A percentile compares a stretch with the other conserved stretches of the same genome.
Evolutionary conservation across 495 filamentous ascomycete genomes (phyloP).

Genomic region (Penicillium waksmanii): DNA sequence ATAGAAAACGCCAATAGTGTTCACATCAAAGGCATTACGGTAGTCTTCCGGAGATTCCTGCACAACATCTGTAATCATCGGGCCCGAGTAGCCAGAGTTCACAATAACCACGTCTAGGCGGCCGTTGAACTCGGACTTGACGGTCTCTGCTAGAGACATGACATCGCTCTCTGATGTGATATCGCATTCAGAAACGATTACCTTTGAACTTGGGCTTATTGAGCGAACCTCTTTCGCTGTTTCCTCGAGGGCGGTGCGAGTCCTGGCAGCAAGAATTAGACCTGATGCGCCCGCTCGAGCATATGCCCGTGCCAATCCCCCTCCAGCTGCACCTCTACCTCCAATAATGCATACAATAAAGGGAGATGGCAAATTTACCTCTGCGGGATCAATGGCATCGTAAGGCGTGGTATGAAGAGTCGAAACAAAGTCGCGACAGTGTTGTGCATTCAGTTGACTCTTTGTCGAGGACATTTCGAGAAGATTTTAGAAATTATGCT

Average conservation of each 20-base stretch:
- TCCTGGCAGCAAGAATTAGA: slow-evolving; percentile 46
- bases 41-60: slow-evolving; percentile 37
- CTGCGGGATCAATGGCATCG: slow-evolving; percentile 41
- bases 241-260: slow-evolving; percentile 29
- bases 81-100: slow-evolving; percentile 44
- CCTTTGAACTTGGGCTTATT: slow-evolving; percentile 33
- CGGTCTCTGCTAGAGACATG: slow-evolving; percentile 31
- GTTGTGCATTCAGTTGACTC: slow-evolving; percentile 19
- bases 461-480: slow-evolving; percentile 11
- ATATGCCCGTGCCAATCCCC: slow-evolving; percentile 44
- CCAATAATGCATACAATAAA: slow-evolving; percentile 53
- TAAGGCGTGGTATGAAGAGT: slow-evolving; percentile 49
- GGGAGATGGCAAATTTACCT: slow-evolving; percentile 31
- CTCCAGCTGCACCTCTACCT: slow-evolving; percentile 48
- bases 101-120: slow-evolving; percentile 47
- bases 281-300: slow-evolving; percentile 41
- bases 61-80: slow-evolving; percentile 33
- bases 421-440: slow-evolving; percentile 19
- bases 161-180: slow-evolving; percentile 44
- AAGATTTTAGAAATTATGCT: neutral
- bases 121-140: slow-evolving; percentile 30
- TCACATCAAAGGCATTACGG: slow-evolving; percentile 45
- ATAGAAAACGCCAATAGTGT: slow-evolving; percentile 47
- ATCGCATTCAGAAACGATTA: slow-evolving; percentile 34
- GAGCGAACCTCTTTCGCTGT: slow-evolving; percentile 32